Evolutionary conservation across 257 asterid species (phyloP).

Genomic region (Leonotis leonurus): DNA sequence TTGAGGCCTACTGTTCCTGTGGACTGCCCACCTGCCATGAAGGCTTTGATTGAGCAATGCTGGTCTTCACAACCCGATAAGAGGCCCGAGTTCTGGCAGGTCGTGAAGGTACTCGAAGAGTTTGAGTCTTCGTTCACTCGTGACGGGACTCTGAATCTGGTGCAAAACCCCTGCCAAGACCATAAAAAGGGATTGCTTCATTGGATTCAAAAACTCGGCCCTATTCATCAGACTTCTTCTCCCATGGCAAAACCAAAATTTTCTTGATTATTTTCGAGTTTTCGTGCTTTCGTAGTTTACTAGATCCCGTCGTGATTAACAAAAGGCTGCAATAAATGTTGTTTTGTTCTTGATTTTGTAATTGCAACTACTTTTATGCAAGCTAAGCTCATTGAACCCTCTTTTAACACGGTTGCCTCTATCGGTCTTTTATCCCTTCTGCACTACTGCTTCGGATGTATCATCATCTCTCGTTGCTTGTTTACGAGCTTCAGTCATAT

Average conservation of each 20-base stretch:
- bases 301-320: slow-evolving; percentile 35
- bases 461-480: background rate
- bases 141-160: slow-evolving; percentile 54
- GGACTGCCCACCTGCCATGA: slow-evolving; percentile 65
- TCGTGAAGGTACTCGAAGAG: slow-evolving; percentile 74
- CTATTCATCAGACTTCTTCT: slow-evolving; percentile 28
- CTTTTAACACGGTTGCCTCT: slow-evolving; percentile 26
- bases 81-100: slow-evolving; percentile 92
- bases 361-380: slow-evolving; percentile 14
- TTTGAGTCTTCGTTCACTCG: slow-evolving; percentile 49
- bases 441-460: background rate
- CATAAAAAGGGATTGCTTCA: slow-evolving; percentile 59
- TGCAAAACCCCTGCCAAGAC: slow-evolving; percentile 39
- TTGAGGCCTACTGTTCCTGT: slow-evolving; percentile 60
- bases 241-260: slow-evolving; percentile 49
- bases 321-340: slow-evolving; percentile 4
- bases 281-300: slow-evolving; percentile 26
- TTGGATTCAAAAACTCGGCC: slow-evolving; percentile 63
- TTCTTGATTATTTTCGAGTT: slow-evolving; percentile 28
- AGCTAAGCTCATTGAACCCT: slow-evolving; percentile 8
- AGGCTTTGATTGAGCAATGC: slow-evolving; percentile 72
- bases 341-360: background rate
- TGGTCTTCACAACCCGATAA: slow-evolving; percentile 82
- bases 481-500: too few species aligned
- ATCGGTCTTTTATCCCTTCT: background rate